phyloP scores from a whole-genome alignment of 2,329 filamentous ascomycete genomes.

The Emericellopsis atlantica region DNA sequence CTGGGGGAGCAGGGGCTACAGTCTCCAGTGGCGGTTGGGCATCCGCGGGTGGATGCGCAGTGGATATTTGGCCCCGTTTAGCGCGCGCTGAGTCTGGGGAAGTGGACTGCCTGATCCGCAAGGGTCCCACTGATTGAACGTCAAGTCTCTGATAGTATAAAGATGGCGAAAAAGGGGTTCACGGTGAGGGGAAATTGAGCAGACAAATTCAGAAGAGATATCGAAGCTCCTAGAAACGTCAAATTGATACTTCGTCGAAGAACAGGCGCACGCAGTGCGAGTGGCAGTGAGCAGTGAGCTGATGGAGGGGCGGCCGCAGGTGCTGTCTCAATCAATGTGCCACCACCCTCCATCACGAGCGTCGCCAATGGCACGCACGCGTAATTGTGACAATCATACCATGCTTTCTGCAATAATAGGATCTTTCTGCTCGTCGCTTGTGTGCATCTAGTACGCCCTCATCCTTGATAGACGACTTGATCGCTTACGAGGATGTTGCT shows the following conservation, averaged over 20 bases:
- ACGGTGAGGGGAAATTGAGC: not conserved
- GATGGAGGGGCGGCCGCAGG: not conserved
- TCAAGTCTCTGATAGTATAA: not conserved
- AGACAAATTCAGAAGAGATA: not conserved
- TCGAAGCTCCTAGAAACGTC: not conserved
- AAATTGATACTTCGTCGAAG: too few species aligned
- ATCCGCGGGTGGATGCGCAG: not conserved
- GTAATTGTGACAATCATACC: too few species aligned
- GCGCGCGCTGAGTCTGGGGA: slow-evolving; percentile 3
- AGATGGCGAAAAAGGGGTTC: not conserved
- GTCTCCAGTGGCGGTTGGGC: not conserved
- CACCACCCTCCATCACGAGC: not conserved
- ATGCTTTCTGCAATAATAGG: too few species aligned
- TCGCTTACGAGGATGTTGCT: too few species aligned
- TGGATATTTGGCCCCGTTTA: slow-evolving; percentile 1
- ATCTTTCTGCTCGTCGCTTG: too few species aligned
- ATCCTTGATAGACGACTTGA: too few species aligned
- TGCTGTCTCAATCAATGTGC: too few species aligned
- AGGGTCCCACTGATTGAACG: not conserved
- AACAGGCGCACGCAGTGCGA: too few species aligned
- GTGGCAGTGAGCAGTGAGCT: too few species aligned
- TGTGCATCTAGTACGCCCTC: too few species aligned
- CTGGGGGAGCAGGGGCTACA: slow-evolving; percentile 1
- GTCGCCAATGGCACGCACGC: not conserved
- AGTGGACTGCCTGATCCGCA: slow-evolving; percentile 1